These are phyloP conservation scores for Cymodocea nodosa DNA, from an alignment of 116 monocot species.

Conservation along the genomic window DNA sequence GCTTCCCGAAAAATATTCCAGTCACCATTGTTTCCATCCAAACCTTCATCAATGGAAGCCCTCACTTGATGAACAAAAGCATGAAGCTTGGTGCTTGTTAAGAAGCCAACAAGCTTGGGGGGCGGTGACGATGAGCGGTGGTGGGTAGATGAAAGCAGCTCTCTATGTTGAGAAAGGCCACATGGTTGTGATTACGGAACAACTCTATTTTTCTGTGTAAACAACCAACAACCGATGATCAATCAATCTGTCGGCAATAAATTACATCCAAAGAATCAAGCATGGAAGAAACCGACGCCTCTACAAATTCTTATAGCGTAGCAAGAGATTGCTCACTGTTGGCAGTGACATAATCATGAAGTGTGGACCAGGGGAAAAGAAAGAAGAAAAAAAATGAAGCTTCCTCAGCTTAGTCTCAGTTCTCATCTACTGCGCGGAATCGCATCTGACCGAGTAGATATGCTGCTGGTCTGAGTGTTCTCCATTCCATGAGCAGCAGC, in stretches of 20 bases:
- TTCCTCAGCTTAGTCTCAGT: neutral
- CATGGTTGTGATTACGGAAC: too few species aligned
- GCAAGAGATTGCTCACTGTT: neutral
- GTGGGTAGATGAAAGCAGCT: too few species aligned
- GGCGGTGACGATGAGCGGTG: too few species aligned
- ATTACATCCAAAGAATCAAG: conserved; percentile 4
- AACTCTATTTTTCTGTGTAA: too few species aligned
- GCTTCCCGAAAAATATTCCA: too few species aligned
- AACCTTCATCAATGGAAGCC: too few species aligned
- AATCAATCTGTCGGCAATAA: neutral
- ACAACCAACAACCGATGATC: neutral
- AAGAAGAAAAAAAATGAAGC: neutral
- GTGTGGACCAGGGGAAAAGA: neutral
- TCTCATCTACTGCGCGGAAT: conserved; percentile 7
- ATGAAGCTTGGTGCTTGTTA: too few species aligned
- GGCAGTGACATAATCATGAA: neutral
- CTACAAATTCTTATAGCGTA: neutral
- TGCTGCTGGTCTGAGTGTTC: conserved; percentile 12
- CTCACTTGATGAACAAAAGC: too few species aligned
- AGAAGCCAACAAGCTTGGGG: too few species aligned
- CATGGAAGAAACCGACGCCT: neutral
- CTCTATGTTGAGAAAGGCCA: too few species aligned
- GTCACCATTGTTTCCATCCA: too few species aligned
- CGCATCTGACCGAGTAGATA: conserved; percentile 3
- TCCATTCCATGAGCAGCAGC: neutral